Evolutionary conservation across 345 rosid species (phyloP), one percentile per base, ranked within the genome.

Genomic region (Orychophragmus violaceus): DNA sequence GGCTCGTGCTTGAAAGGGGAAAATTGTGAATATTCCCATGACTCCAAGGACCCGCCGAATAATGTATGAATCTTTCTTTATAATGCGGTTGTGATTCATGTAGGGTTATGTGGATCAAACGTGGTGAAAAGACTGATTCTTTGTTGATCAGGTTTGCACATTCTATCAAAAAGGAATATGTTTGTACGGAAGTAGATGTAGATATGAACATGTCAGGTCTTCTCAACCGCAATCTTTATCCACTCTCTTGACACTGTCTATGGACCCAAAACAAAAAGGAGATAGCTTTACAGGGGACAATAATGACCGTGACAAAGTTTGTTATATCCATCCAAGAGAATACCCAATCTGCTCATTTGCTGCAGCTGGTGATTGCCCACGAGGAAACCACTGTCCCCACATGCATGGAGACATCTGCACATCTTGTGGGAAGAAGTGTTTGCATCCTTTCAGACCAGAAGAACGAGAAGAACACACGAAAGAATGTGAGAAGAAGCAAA

Each of bases 1-100:
- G 95, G 99, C 74, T 89, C 95, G 17, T 94, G 99, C 53, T 69
- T 94, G 42, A 94, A 90, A 82, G 97, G 97, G 62, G 93, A 83
- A 62, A 88, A 88, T 69, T 94, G 99, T 53, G 97, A 88, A 68
- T 94, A 77, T 80, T 88, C 95, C 6, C 99, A 94, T 78, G 93
- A 87, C 68, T 80, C 84, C 82, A 88, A 41, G 48, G 21, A 41
- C 48, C 48, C 6, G 7, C 21, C 48, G 21, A 41, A 41, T 41
- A 41, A 85, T 78, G 99, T 94, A 83, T 32, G 2, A 30, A 30
- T 1, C 35, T 12, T 14, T 39, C 6, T n/a, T 14, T n/a, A 41
- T 16, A 41, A 41, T 14, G 46, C 16, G 19, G 2, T 41, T 16
- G 10, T 41, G 21, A 41, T 41, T 41, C 21, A 16, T 16, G 4